Conservation (phyloP, 1,139 yeast species). For the Hyphopichia burtonii region DNA sequence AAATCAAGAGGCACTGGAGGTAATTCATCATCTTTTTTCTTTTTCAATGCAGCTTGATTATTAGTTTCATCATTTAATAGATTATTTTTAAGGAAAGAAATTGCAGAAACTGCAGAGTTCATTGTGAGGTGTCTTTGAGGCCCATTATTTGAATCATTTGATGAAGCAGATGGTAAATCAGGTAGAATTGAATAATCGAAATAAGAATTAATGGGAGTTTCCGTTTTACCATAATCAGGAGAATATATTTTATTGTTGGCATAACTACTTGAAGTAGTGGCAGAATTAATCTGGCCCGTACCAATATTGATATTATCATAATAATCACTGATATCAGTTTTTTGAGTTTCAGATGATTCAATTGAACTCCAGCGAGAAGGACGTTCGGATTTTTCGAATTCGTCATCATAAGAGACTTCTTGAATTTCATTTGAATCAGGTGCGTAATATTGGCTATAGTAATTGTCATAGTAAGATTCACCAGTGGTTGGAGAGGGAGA, state of each 20-base stretch:
- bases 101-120: conserved; percentile 14
- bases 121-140: conserved; percentile 3
- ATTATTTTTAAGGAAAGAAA: conserved; percentile 17
- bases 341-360: conserved; percentile 12
- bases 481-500: not conserved
- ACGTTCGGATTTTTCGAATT: conserved; percentile 9
- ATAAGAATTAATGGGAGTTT: conserved; percentile 27
- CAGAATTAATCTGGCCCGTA: not conserved
- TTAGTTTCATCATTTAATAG: conserved; percentile 6
- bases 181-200: conserved; percentile 45
- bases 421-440: not conserved
- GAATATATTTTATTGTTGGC: conserved; percentile 7
- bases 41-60: conserved; percentile 7
- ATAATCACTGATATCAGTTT: conserved; percentile 10
- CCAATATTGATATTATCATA: conserved; percentile 3
- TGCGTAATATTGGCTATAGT: conserved; percentile 1
- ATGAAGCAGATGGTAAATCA: conserved; percentile 31
- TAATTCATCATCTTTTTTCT: conserved; percentile 24
- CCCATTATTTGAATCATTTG: not conserved
- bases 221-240: conserved; percentile 9
- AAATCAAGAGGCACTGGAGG: conserved; percentile 56
- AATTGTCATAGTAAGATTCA: not conserved
- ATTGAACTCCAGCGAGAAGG: conserved; percentile 15
- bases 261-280: not conserved
- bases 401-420: conserved; percentile 9